phyloP scores from a whole-genome alignment of 352 stramenopile species.

The Phytophthora aleatoria region DNA sequence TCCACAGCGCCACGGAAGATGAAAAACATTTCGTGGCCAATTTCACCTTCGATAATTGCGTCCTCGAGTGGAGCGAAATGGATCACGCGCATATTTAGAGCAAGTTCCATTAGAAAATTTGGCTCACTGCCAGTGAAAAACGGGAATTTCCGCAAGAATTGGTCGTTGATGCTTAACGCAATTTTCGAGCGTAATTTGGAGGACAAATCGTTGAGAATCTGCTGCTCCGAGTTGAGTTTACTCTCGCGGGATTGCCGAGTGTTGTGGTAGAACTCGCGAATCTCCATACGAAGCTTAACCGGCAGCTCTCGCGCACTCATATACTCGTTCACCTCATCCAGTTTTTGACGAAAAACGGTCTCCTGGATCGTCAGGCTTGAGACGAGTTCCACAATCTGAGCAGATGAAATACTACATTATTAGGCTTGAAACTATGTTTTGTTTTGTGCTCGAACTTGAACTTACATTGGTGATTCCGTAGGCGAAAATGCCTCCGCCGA shows the following conservation, averaged over 20 bases:
- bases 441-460: neutral
- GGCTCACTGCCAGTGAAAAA: slow-evolving; percentile 78
- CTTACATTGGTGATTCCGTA: slow-evolving; percentile 82
- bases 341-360: slow-evolving; percentile 65
- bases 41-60: slow-evolving; percentile 67
- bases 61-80: slow-evolving; percentile 58
- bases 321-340: slow-evolving; percentile 85
- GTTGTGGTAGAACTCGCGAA: slow-evolving; percentile 83
- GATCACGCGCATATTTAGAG: slow-evolving; percentile 81
- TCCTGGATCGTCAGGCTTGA: slow-evolving; percentile 73
- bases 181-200: slow-evolving; percentile 80
- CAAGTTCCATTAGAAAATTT: slow-evolving; percentile 81
- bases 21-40: slow-evolving; percentile 74
- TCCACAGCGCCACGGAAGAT: slow-evolving; percentile 73
- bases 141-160: slow-evolving; percentile 76
- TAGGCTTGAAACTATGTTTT: neutral
- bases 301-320: slow-evolving; percentile 76
- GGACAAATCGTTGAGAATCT: slow-evolving; percentile 69
- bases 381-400: slow-evolving; percentile 71
- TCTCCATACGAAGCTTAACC: slow-evolving; percentile 69
- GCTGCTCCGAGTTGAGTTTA: slow-evolving; percentile 62
- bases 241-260: slow-evolving; percentile 66
- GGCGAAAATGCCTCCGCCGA: slow-evolving; percentile 73
- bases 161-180: slow-evolving; percentile 77
- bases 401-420: neutral